Evolutionary conservation across 768 basidiomycete genomes (phyloP), one percentile per base, ranked within the genome.

Genomic region (Hygrophoropsis aurantiaca): DNA sequence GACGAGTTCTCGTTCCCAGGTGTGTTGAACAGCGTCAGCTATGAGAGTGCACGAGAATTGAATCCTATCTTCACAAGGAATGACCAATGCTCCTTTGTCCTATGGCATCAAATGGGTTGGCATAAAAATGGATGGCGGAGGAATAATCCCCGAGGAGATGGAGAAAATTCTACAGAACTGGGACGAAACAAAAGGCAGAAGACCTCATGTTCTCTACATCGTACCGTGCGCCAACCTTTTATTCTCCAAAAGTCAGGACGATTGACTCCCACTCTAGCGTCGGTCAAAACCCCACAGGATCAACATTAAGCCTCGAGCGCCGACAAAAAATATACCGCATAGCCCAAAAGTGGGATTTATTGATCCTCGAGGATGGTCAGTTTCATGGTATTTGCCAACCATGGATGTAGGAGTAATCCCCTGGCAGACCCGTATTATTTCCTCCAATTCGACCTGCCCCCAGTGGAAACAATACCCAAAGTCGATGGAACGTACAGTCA

Each of bases 241-340:
- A 37, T 54, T 32, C n/a, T 6, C 27, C 27, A 30, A 30, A 6
- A 7, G 27, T 49, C 42, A 25, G n/a, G n/a, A n/a, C 10, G n/a
- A n/a, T n/a, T n/a, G n/a, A n/a, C n/a, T n/a, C n/a, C n/a, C n/a
- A n/a, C n/a, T 11, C 10, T 19, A 19, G 50, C 18, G 15, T 49
- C 36, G 70, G 68, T 6, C 71, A 77, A 55, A 77, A 77, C 52
- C 75, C 75, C 1, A 72, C 73, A 2, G 75, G 75, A 16, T 63
- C 66, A 21, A 69, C 69, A 4, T 55, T 71, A 40, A 64, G 62
- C 36, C 34, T 62, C 7, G 70, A 72, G 50, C 63, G 74, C 37
- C 68, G 74, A 44, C 62, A 61, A 47, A 56, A 57, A 40, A 74
- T 77, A 40, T 77, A 75, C 56, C 58, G 55, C 33, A 59, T 77